phyloP scores from a whole-genome alignment of 2,329 filamentous ascomycete species.

The Tolypocladium nubicola region DNA sequence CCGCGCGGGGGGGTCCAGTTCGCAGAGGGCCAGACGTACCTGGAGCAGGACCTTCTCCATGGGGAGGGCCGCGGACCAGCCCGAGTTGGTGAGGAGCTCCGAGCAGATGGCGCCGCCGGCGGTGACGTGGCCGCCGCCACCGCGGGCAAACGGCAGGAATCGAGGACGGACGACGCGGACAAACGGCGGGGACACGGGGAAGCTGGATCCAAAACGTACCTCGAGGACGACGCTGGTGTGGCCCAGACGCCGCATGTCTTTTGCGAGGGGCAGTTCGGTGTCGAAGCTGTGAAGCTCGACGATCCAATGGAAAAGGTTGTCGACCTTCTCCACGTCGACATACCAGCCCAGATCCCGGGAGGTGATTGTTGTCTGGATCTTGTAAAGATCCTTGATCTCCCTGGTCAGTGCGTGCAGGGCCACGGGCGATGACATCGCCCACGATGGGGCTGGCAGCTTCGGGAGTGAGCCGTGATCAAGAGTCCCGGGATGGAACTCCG shows the following conservation, averaged over 20 bases:
- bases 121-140: slow-evolving; percentile 82
- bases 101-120: slow-evolving; percentile 74
- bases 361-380: slow-evolving; percentile 50
- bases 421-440: slow-evolving; percentile 15
- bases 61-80: slow-evolving; percentile 64
- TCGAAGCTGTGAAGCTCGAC: slow-evolving; percentile 83
- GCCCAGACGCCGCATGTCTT: slow-evolving; percentile 57
- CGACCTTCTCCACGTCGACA: slow-evolving; percentile 55
- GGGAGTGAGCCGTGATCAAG: slow-evolving; percentile 53
- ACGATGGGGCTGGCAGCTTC: slow-evolving; percentile 36
- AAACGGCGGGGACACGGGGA: slow-evolving; percentile 72
- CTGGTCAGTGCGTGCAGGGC: slow-evolving; percentile 14
- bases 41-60: slow-evolving; percentile 76
- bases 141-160: slow-evolving; percentile 59
- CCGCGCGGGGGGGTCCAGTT: slow-evolving; percentile 63
- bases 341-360: slow-evolving; percentile 71
- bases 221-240: slow-evolving; percentile 67
- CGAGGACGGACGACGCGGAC: slow-evolving; percentile 73
- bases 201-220: slow-evolving; percentile 67
- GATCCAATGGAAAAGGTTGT: slow-evolving; percentile 84
- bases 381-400: slow-evolving; percentile 54
- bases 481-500: slow-evolving; percentile 53
- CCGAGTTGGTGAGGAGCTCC: slow-evolving; percentile 72
- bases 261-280: slow-evolving; percentile 51
- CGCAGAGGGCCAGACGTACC: slow-evolving; percentile 66